Evolutionary conservation across 169 alveolate genomes (phyloP), one percentile per base, ranked within the genome.

Genomic region (Eimeria zaria): DNA sequence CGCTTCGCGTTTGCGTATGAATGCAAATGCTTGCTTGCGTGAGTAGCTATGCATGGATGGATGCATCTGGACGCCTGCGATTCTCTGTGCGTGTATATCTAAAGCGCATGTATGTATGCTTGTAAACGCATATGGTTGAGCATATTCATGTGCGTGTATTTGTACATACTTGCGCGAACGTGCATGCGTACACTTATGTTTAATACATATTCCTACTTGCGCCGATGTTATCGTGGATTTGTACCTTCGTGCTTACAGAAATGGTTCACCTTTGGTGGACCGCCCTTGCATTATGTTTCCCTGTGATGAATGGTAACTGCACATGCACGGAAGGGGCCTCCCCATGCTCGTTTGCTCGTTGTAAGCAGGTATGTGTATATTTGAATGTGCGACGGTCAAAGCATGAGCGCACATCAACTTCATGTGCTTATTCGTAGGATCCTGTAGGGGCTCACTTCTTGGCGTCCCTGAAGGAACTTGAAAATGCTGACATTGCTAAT

Each of bases 391-490:
- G 76, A 51, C n/a, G 27, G 24, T 51, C 8, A 0, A 48, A 3
- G 39, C 51, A 51, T 33, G 71, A 12, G 51, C 4, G 90, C 71
- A 0, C 67, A n/a, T 12, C 30, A 33, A 53, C 8, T 33, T 60
- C 74, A 55, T 39, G 27, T 7, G 51, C 58, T 14, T 84, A 8
- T 3, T 55, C 30, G 2, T 71, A 90, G 95, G 97, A 96, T 89
- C 97, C 97, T 51, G 97, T 90, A 20, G 95, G 88, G 60, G 97
- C 96, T 3, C 97, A 96, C 76, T 96, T 89, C 80, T 36, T 41
- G 30, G 95, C 94, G 30, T 62, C 97, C 11, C 33, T 96, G 95
- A 87, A 96, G 91, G 95, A 96, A 58, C 69, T 96, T 58, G 67
- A 33, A 48, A 87, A 58, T 20, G 91, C 87, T 36, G 95, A 96